Evolutionary conservation across 1,284 basidiomycete genomes (phyloP).

Genomic region (Tylopilus orsonianus): DNA sequence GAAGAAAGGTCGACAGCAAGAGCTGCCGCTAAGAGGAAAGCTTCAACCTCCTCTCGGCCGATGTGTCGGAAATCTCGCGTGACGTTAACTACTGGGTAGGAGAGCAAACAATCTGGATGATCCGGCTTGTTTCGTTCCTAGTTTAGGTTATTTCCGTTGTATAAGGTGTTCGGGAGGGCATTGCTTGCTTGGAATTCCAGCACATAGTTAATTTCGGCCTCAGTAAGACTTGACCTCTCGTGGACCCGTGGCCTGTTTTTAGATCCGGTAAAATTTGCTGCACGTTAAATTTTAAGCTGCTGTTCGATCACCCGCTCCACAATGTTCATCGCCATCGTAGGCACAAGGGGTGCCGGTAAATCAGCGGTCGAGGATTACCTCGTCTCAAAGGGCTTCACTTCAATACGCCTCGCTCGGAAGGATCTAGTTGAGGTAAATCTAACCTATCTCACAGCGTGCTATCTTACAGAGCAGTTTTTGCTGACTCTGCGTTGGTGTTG

Average conservation of each 20-base stretch:
- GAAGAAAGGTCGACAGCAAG: conserved; percentile 57
- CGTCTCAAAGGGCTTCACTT: conserved; percentile 52
- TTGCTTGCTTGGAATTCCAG: too few species aligned
- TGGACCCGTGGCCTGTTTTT: background rate
- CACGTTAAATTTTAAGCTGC: too few species aligned
- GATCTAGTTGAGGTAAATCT: conserved; percentile 17
- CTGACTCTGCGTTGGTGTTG: background rate
- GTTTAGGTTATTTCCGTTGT: background rate
- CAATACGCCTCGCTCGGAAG: conserved; percentile 37
- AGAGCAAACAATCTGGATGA: background rate
- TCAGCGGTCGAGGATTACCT: conserved; percentile 76
- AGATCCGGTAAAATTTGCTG: background rate
- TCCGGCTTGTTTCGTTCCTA: background rate
- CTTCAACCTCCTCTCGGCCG: conserved; percentile 9
- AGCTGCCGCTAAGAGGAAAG: conserved; percentile 40
- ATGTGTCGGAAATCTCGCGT: conserved; percentile 23
- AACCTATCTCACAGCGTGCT: background rate
- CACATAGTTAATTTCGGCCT: too few species aligned
- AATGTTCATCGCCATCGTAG: conserved; percentile 89
- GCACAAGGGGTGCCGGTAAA: conserved; percentile 83
- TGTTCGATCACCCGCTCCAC: background rate
- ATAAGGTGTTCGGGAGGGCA: background rate
- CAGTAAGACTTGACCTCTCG: too few species aligned
- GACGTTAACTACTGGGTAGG: conserved; percentile 17
- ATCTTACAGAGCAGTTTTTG: background rate